Evolutionary conservation across 2,329 filamentous ascomycete genomes (phyloP), one percentile per base, ranked within the genome.

Genomic region (Teratosphaeria viscida): DNA sequence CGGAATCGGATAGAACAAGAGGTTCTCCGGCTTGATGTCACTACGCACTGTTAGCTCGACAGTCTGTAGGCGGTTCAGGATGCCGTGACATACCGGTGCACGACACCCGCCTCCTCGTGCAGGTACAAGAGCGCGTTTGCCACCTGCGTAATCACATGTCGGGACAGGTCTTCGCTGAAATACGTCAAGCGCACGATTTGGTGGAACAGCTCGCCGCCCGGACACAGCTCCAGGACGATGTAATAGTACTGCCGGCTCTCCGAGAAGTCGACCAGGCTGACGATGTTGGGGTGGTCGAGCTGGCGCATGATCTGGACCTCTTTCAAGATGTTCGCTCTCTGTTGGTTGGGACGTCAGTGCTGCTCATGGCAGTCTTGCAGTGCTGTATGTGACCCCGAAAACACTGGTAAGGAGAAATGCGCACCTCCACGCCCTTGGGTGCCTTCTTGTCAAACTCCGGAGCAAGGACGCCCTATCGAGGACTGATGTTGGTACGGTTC

Each of bases 251-350:
- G 91, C 60, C 84, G 83, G 0, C 92, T 95, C 75, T 99, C 94
- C 64, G 88, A 88, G 72, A 97, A 97, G 69, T 96, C 90, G 69
- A 97, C 82, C 60, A 99, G 84, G 72, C 90, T 92, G 74, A 96
- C 85, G 62, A 99, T 94, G 72, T 97, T 97, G 63, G 92, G 92
- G 67, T 99, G 94, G 65, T 97, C 91, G 55, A 99, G 81, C 70
- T 95, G 89, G 64, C 92, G 90, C 92, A 99, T 99, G 67, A 99
- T 99, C 70, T 96, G 90, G 14, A 99, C 94, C 75, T 99, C 94
- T 77, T 99, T 99, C 62, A 99, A 79, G 65, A 99, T 97, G 71
- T 97, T 99, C 64, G 92, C 90, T 77, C 94, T 84, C 94, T 99
- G 74, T 65, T 64, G 60, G 19, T 29, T 52, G 67, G 70, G 67